Evolutionary conservation across 257 asterid genomes (phyloP).

Genomic region (Primulina huaijiensis): DNA sequence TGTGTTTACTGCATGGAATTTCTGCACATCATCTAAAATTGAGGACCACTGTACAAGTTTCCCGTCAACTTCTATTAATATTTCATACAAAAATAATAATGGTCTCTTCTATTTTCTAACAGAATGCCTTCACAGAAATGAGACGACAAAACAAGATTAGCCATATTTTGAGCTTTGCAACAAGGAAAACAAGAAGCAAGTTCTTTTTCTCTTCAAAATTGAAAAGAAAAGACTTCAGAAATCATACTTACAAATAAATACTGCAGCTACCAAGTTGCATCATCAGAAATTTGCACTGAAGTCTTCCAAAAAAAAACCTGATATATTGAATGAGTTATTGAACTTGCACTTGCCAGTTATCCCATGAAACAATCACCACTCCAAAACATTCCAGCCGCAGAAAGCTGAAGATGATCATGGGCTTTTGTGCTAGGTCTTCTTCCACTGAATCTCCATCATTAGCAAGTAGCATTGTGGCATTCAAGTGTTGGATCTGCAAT

Average conservation of each 20-base stretch:
- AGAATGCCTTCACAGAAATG: background rate
- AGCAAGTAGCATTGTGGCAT: background rate
- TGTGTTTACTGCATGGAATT: background rate
- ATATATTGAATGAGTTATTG: background rate
- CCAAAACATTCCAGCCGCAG: background rate
- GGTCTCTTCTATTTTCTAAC: background rate
- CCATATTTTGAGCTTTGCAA: background rate
- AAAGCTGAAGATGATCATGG: background rate
- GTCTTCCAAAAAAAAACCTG: background rate
- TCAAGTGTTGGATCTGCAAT: background rate
- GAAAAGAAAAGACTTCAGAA: background rate
- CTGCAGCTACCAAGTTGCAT: background rate
- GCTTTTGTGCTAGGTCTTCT: background rate
- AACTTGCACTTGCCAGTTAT: background rate
- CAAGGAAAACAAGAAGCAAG: background rate
- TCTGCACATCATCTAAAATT: background rate
- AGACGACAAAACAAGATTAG: too few relatives aligned
- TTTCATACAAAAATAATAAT: background rate
- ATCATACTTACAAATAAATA: background rate
- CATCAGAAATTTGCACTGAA: background rate
- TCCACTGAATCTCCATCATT: background rate
- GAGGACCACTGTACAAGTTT: background rate
- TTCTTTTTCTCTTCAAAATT: background rate
- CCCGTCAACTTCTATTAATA: background rate
- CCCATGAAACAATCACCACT: background rate